Percentiles rank a stretch among this genome's conserved stretches.
Evolutionary conservation across 2,329 filamentous ascomycete genomes (phyloP).

Genomic region (Thelonectria olida): DNA sequence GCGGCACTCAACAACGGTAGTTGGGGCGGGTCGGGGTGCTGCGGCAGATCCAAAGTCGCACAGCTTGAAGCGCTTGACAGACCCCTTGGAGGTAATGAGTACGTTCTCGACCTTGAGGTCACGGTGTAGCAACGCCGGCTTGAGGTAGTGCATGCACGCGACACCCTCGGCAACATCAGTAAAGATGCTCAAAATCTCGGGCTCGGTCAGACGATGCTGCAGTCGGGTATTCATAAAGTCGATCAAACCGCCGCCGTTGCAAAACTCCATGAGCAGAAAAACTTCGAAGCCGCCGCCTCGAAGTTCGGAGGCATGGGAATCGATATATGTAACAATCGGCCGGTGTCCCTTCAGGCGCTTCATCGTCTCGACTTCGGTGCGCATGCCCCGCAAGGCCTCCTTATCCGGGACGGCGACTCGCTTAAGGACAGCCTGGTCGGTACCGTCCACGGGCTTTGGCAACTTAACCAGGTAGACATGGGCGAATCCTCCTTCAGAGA

Average conservation of each 20-base stretch:
- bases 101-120: constrained; percentile 99
- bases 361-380: constrained; percentile 99
- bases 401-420: constrained; percentile 97
- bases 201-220: constrained; percentile 95
- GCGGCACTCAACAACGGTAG: constrained; percentile 86
- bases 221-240: constrained; percentile 99
- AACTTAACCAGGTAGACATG: constrained; percentile 97
- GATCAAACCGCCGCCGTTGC: constrained; percentile 92
- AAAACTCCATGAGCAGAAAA: constrained; percentile 98
- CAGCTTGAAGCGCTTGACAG: constrained; percentile 86
- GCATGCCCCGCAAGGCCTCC: constrained; percentile 92
- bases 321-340: constrained; percentile 97
- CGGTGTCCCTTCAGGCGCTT: constrained; percentile 98
- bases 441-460: constrained; percentile 78
- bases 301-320: constrained; percentile 95
- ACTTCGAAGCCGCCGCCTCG: constrained; percentile 96
- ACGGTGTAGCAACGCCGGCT: constrained; percentile 89
- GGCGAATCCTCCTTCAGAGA: constrained; percentile 97
- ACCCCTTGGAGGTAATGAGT: constrained; percentile 77
- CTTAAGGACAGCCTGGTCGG: constrained; percentile 88
- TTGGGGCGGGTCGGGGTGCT: constrained; percentile 82
- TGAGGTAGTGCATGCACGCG: constrained; percentile 98
- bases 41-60: constrained; percentile 98
- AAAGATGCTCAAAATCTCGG: constrained; percentile 97
- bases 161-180: constrained; percentile 95